Evolutionary conservation across 495 filamentous ascomycete species (phyloP).

Genomic region (Rhypophila decipiens): DNA sequence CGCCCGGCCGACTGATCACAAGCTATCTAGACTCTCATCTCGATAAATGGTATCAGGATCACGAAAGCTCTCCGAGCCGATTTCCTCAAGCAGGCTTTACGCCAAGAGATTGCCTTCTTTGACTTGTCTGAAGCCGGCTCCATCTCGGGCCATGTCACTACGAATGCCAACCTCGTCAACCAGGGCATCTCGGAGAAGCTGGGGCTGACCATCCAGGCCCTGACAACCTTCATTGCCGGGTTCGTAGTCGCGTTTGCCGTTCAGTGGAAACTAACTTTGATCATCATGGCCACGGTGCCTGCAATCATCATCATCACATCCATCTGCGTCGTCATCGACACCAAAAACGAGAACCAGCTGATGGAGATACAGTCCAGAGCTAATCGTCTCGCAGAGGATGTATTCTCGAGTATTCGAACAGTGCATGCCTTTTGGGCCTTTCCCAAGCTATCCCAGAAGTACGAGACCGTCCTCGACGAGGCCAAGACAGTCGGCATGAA

Average conservation of each 20-base stretch:
- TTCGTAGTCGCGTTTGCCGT: conserved; percentile 51
- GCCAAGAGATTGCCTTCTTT: conserved; percentile 32
- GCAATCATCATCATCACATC: conserved; percentile 35
- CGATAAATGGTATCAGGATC: conserved; percentile 16
- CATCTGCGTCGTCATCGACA: conserved; percentile 41
- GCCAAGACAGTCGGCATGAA: conserved; percentile 43
- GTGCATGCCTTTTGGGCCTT: conserved; percentile 59
- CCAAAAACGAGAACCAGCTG: conserved; percentile 38
- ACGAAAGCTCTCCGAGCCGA: conserved; percentile 24
- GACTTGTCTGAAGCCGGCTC: conserved; percentile 28
- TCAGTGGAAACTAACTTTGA: conserved; percentile 49
- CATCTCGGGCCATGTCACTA: conserved; percentile 38
- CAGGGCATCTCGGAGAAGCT: conserved; percentile 56
- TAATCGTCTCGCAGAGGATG: conserved; percentile 50
- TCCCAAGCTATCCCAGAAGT: conserved; percentile 39
- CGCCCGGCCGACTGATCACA: neutral
- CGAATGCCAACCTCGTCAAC: conserved; percentile 20
- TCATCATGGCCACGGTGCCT: conserved; percentile 47
- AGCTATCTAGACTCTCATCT: conserved; percentile 1
- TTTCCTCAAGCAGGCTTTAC: conserved; percentile 28
- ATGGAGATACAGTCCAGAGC: conserved; percentile 38
- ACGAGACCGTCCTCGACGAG: conserved; percentile 45
- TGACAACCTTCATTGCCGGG: conserved; percentile 50
- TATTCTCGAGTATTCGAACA: conserved; percentile 46
- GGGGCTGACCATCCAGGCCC: conserved; percentile 45